Percentiles rank a stretch among this genome's conserved stretches.
phyloP scores from a whole-genome alignment of 2,329 filamentous ascomycete species.

The Colletotrichum siamense region DNA sequence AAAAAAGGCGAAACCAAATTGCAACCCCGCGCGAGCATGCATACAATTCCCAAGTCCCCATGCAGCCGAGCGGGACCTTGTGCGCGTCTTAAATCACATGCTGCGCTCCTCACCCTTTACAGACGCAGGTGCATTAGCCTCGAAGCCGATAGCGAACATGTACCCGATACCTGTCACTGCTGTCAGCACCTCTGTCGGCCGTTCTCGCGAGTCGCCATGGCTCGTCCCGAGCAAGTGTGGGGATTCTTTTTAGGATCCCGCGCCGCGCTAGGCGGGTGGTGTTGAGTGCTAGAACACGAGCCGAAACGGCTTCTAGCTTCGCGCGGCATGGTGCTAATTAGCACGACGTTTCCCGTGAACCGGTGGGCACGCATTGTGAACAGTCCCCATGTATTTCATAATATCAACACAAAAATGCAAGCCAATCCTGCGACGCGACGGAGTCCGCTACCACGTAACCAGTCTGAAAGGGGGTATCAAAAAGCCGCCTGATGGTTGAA shows the following conservation, averaged over 20 bases:
- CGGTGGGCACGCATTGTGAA: neutral
- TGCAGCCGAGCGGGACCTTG: neutral
- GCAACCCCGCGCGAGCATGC: neutral
- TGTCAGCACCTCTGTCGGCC: neutral
- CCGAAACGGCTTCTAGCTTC: neutral
- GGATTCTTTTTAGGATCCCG: neutral
- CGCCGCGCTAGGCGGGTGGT: neutral
- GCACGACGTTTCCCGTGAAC: neutral
- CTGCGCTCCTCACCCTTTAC: neutral
- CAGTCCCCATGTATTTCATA: neutral
- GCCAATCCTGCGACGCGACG: neutral
- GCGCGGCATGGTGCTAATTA: neutral
- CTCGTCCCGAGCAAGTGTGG: slow-evolving; percentile 1
- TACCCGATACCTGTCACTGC: slow-evolving; percentile 1
- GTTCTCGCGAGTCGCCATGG: neutral
- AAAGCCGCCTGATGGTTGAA: neutral
- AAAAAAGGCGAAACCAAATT: neutral
- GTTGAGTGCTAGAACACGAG: neutral
- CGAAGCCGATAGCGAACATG: slow-evolving; percentile 2
- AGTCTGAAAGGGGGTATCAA: slow-evolving; percentile 2
- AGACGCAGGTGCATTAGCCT: slow-evolving; percentile 7
- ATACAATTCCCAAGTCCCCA: neutral
- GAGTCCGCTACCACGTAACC: neutral
- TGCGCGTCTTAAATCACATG: slow-evolving; percentile 10
- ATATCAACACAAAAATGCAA: neutral